These are phyloP conservation scores for Wickerhamiella nectarea DNA, from an alignment of 805 yeast genomes.

Conservation along the genomic window DNA sequence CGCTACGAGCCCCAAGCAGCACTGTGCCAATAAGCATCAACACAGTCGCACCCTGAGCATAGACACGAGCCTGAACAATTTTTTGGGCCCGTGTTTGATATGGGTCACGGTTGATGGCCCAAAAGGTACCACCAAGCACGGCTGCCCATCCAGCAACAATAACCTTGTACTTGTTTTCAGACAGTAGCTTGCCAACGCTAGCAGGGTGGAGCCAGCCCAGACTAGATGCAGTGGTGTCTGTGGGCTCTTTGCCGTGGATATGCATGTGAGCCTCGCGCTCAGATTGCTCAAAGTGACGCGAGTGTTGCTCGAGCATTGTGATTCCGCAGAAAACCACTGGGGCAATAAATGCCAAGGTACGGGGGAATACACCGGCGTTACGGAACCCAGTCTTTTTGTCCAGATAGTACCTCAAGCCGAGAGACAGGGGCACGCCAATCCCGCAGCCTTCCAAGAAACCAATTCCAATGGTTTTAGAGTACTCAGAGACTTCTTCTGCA, in stretches of 20 bases:
- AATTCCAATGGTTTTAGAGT: conserved; percentile 39
- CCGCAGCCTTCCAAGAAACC: conserved; percentile 43
- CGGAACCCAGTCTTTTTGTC: conserved; percentile 28
- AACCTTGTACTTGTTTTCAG: conserved; percentile 27
- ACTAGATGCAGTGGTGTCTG: not conserved
- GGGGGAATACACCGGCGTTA: conserved; percentile 22
- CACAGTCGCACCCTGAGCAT: conserved; percentile 76
- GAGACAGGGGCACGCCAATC: conserved; percentile 44
- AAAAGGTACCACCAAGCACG: conserved; percentile 72
- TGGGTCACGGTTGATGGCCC: conserved; percentile 54
- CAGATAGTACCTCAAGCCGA: conserved; percentile 35
- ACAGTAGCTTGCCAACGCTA: conserved; percentile 1
- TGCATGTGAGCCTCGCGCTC: conserved; percentile 33
- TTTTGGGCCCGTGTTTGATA: conserved; percentile 66
- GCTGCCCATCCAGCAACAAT: conserved; percentile 71
- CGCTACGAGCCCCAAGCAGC: conserved; percentile 13
- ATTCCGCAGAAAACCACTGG: conserved; percentile 54
- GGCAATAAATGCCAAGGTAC: conserved; percentile 50
- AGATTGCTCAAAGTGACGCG: conserved; percentile 48
- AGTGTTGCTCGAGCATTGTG: conserved; percentile 58
- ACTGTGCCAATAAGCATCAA: conserved; percentile 42
- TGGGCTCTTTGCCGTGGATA: conserved; percentile 2
- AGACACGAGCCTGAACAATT: conserved; percentile 82
- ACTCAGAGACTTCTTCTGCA: conserved; percentile 54
- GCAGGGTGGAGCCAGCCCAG: not conserved